Evolutionary conservation across 2,329 filamentous ascomycete genomes (phyloP).

Genomic region (Beauveria australis): DNA sequence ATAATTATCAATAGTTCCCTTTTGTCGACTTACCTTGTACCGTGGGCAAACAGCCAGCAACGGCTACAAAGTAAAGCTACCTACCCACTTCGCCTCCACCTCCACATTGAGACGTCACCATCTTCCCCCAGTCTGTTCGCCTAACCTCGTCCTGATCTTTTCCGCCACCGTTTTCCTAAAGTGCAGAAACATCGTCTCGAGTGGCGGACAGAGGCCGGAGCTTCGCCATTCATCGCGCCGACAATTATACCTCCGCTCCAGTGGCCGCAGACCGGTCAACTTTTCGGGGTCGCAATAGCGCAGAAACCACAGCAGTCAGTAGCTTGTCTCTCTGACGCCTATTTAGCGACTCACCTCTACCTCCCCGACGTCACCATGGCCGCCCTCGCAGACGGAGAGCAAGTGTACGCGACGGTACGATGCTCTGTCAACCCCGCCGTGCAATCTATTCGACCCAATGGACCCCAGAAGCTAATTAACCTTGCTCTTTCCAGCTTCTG

Average conservation of each 20-base stretch:
- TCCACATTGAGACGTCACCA: background rate
- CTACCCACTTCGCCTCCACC: slow-evolving; percentile 6
- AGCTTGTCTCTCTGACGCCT: background rate
- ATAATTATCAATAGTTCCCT: no score
- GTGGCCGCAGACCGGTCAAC: background rate
- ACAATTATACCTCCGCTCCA: background rate
- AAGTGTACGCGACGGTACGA: slow-evolving; percentile 50
- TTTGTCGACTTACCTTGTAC: no score
- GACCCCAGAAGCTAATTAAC: background rate
- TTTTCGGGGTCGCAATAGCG: background rate
- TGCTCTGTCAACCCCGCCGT: background rate
- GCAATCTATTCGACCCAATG: background rate
- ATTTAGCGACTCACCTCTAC: slow-evolving; percentile 1
- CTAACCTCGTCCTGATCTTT: background rate
- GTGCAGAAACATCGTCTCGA: background rate
- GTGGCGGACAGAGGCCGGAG: background rate
- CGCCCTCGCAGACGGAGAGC: slow-evolving; percentile 34
- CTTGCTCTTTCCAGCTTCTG: slow-evolving; percentile 57
- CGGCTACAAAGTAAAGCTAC: background rate
- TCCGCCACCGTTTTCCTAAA: background rate
- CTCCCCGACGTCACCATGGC: background rate
- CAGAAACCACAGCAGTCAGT: background rate
- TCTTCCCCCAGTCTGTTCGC: background rate
- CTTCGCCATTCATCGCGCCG: background rate
- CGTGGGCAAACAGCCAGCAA: no score